These are phyloP conservation scores for Powellomyces hirtus DNA, from an alignment of 192 early-diverging fungal species.

Conservation along the genomic window DNA sequence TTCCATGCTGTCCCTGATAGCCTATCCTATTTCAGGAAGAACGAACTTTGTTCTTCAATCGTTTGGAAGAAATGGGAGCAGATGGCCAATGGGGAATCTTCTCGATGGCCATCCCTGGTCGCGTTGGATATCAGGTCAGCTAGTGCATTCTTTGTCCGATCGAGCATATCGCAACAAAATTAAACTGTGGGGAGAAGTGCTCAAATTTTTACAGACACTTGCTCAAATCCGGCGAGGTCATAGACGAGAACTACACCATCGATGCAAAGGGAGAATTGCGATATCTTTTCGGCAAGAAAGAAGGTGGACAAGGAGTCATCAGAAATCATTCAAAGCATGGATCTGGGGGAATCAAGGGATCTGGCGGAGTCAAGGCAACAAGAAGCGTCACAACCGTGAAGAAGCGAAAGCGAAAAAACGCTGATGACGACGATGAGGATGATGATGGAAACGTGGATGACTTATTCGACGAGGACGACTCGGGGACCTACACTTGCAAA, in stretches of 20 bases:
- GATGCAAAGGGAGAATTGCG: slow-evolving; percentile 89
- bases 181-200: slow-evolving; percentile 52
- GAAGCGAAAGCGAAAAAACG: slow-evolving; percentile 53
- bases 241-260: slow-evolving; percentile 89
- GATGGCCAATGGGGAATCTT: slow-evolving; percentile 98
- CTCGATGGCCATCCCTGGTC: slow-evolving; percentile 90
- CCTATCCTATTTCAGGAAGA: slow-evolving; percentile 60
- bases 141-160: neutral
- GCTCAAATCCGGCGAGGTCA: slow-evolving; percentile 81
- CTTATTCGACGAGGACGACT: slow-evolving; percentile 50
- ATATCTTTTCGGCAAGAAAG: slow-evolving; percentile 85
- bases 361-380: slow-evolving; percentile 49
- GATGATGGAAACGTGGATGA: slow-evolving; percentile 61
- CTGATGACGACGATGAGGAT: slow-evolving; percentile 57
- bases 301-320: slow-evolving; percentile 78
- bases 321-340: slow-evolving; percentile 64
- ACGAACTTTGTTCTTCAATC: slow-evolving; percentile 77
- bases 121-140: slow-evolving; percentile 89
- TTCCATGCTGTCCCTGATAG: slow-evolving; percentile 1
- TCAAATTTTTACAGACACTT: slow-evolving; percentile 94
- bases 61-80: slow-evolving; percentile 83
- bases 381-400: slow-evolving; percentile 10
- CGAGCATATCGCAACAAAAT: neutral
- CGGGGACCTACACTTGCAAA: slow-evolving; percentile 62
- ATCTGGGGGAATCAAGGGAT: slow-evolving; percentile 41